phyloP scores from a whole-genome alignment of 2,329 filamentous ascomycete genomes.

The Myotisia sp. region DNA sequence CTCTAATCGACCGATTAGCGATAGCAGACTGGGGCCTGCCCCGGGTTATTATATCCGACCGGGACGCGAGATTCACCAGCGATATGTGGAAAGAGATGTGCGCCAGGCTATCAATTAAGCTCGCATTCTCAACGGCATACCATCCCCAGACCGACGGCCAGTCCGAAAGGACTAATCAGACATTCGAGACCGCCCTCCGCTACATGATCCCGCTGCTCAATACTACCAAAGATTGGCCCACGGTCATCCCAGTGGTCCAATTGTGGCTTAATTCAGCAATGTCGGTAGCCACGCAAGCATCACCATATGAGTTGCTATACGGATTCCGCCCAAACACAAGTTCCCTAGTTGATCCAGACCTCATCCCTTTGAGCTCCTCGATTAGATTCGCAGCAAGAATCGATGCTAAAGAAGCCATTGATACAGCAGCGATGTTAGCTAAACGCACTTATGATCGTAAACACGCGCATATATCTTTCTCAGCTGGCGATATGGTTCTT shows the following conservation, averaged over 20 bases:
- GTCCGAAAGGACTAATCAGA: conserved; percentile 5
- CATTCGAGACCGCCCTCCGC: conserved; percentile 3
- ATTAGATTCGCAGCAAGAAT: not conserved
- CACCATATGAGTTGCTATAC: not conserved
- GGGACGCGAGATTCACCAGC: conserved; percentile 3
- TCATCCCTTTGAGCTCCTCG: not conserved
- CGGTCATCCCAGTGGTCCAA: too few species aligned
- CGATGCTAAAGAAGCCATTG: not conserved
- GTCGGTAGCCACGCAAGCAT: not conserved
- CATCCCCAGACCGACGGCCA: conserved; percentile 5
- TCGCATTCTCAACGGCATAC: conserved; percentile 18
- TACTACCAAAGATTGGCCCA: too few species aligned
- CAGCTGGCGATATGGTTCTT: not conserved
- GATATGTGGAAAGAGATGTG: conserved; percentile 2
- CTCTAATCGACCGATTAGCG: too few species aligned
- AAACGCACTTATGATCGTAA: not conserved
- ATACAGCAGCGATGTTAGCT: not conserved
- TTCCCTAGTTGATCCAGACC: too few species aligned
- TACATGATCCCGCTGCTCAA: too few species aligned
- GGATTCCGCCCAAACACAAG: not conserved
- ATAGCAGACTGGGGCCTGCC: too few species aligned
- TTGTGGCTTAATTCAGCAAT: too few species aligned
- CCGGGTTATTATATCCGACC: not conserved
- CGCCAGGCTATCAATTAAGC: not conserved
- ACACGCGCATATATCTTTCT: not conserved